Conservation (phyloP, 2,329 filamentous ascomycete genomes). For the Cladophialophora exuberans region DNA sequence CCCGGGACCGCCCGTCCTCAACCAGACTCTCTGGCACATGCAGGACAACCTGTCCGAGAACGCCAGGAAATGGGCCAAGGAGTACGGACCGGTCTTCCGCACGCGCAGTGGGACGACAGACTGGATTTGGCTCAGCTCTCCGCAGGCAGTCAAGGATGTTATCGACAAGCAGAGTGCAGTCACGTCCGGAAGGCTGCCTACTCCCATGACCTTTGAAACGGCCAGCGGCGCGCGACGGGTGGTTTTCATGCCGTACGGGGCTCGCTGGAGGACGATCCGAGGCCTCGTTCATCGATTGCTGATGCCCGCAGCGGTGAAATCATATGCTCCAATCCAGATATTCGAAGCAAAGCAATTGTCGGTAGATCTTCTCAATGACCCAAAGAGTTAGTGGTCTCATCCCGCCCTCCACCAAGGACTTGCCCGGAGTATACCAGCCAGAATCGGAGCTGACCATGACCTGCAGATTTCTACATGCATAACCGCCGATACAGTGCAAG, state of each 20-base stretch:
- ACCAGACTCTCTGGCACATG: too few species aligned
- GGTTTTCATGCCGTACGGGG: neutral
- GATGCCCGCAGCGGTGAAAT: slow-evolving; percentile 23
- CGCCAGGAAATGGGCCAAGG: neutral
- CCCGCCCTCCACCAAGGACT: too few species aligned
- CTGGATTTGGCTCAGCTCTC: neutral
- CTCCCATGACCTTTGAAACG: neutral
- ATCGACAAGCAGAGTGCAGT: neutral
- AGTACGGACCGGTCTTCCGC: neutral
- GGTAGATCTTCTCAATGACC: slow-evolving; percentile 36
- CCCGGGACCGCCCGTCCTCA: too few species aligned
- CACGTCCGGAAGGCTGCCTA: neutral
- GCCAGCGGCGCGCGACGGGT: neutral
- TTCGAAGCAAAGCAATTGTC: slow-evolving; percentile 37
- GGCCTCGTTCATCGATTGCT: neutral
- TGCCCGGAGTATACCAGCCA: too few species aligned
- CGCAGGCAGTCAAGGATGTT: neutral
- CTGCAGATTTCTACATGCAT: slow-evolving; percentile 40
- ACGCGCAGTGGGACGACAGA: neutral
- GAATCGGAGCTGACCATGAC: too few species aligned
- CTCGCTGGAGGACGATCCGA: neutral
- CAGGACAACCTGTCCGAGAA: too few species aligned
- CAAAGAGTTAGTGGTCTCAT: too few species aligned
- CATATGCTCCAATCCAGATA: slow-evolving; percentile 36
- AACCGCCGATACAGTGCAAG: slow-evolving; percentile 43